phyloP scores from a whole-genome alignment of 2,329 filamentous ascomycete genomes.

The Fusarium tuaranense region DNA sequence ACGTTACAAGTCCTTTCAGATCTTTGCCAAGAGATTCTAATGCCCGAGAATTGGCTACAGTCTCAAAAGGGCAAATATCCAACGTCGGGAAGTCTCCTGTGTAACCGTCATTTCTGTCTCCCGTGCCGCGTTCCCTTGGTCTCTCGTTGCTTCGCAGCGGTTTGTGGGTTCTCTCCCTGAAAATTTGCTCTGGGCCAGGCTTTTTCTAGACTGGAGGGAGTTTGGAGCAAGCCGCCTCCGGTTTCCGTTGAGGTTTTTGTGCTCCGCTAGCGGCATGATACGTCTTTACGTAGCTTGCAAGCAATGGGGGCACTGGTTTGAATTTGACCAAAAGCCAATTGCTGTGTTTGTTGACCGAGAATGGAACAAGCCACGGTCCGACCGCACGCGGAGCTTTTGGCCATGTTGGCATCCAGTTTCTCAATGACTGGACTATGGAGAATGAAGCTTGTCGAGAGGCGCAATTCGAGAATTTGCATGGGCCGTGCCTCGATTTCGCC shows the following conservation, averaged over 20 bases:
- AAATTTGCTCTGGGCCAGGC: constrained; percentile 35
- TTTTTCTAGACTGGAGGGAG: constrained; percentile 21
- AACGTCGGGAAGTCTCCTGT: constrained; percentile 3
- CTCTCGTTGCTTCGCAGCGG: not conserved
- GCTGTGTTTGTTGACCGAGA: constrained; percentile 5
- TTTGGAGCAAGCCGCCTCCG: not conserved
- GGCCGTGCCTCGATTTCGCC: constrained; percentile 1
- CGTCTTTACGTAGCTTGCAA: constrained; percentile 15
- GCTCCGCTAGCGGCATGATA: constrained; percentile 22
- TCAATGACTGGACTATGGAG: constrained; percentile 9
- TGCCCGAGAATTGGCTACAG: constrained; percentile 25
- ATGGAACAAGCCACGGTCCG: constrained; percentile 31
- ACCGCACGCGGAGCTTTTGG: constrained; percentile 15
- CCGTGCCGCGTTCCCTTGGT: constrained; percentile 5
- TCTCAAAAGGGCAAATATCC: constrained; percentile 16
- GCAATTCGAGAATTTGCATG: constrained; percentile 9
- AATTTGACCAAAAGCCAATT: constrained; percentile 8
- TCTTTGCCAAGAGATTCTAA: constrained; percentile 40
- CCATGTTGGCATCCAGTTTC: constrained; percentile 2
- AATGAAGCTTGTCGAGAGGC: not conserved
- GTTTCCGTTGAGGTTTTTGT: constrained; percentile 19
- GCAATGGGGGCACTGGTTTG: constrained; percentile 1
- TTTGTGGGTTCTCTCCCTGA: constrained; percentile 27
- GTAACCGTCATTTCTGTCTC: constrained; percentile 13
- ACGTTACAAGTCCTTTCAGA: constrained; percentile 33